Evolutionary conservation across 768 basidiomycete species (phyloP), one percentile per base, ranked within the genome.

Genomic region (Naganishia friedmannii): DNA sequence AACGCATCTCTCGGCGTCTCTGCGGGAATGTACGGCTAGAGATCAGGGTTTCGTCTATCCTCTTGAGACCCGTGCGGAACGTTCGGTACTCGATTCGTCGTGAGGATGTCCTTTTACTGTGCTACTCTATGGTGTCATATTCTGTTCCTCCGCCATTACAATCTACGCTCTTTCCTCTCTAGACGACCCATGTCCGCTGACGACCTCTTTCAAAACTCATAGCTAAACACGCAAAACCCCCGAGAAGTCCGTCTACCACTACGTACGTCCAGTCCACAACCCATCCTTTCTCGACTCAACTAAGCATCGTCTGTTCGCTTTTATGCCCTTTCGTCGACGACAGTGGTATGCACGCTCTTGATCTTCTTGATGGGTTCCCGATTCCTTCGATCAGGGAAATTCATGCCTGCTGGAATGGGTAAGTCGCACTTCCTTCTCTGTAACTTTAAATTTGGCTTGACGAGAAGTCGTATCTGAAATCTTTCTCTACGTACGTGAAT

Each of bases 401-500:
- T 76, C 68, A 74, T 76, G 74, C 75, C 75, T 0, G 75, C 75
- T 5, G 75, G 75, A 23, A 34, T 66, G 45, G 65, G 70, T 70
- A 28, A 65, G 69, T 70, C 12, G 54, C 37, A 23, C 19, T 23
- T 31, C 9, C 10, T n/a, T 21, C 48, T 37, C 29, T n/a, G 19
- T 23, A 5, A 28, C 23, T 53, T 39, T 53, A 2, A 19, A 15
- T n/a, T 31, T 21, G 23, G 34, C 32, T 23, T 53, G 21, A 46
- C 48, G 28, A 46, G 15, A 46, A 17, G 42, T 12, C 4, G 8
- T 17, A 8, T 34, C 32, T 46, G 8, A 9, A n/a, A 26, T 53
- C 55, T 21, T 9, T 21, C 5, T 3, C 39, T 39, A 17, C 34
- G 32, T 58, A 12, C n/a, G 7, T 5, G n/a, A 12, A n/a, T 53